Evolutionary conservation across 2,329 filamentous ascomycete genomes (phyloP), one percentile per base, ranked within the genome.

Genomic region (Neofusicoccum cordaticola): DNA sequence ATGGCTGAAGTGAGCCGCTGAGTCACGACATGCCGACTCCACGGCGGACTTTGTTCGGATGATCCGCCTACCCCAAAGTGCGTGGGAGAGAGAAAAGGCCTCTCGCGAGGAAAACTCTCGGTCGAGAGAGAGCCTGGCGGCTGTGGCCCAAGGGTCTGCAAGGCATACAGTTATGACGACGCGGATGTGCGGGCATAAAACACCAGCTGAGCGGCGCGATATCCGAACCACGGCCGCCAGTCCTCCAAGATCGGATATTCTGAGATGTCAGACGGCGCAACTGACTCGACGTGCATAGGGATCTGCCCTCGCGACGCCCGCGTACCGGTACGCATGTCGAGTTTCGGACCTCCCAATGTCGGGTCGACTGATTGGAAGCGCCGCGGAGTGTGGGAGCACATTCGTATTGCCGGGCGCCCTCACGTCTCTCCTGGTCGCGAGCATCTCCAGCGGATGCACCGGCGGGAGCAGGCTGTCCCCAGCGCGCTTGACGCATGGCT

Each of bases 31-130:
- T 13, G 22, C 22, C 13, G 35, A 35, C 53, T 44, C 39, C 39
- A 58, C 27, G 41, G 53, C 53, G 53, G 53, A 58, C 39, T 58
- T 58, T 58, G 53, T 58, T 58, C 53, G 53, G 53, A 45, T 58
- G 53, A 58, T 58, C 39, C 17, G 37, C 53, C 34, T 19, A 34
- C 41, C 41, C 51, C 11, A 13, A 15, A 13, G 12, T 19, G 11
- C 51, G 41, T 27, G 5, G 39, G n/a, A 41, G 13, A 41, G 15
- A 19, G 35, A 17, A 44, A 58, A 45, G 31, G 15, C 11, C 19
- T 6, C 19, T 56, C 35, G 8, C 5, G 37, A 15, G 41, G 41
- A 8, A 19, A 35, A 44, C 8, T 45, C 13, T 58, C 53, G 53
- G 53, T 3, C 22, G 39, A 31, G 27, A 31, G 27, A 7, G 27